phyloP scores from a whole-genome alignment of 768 basidiomycete genomes.

The Suillus americanus region DNA sequence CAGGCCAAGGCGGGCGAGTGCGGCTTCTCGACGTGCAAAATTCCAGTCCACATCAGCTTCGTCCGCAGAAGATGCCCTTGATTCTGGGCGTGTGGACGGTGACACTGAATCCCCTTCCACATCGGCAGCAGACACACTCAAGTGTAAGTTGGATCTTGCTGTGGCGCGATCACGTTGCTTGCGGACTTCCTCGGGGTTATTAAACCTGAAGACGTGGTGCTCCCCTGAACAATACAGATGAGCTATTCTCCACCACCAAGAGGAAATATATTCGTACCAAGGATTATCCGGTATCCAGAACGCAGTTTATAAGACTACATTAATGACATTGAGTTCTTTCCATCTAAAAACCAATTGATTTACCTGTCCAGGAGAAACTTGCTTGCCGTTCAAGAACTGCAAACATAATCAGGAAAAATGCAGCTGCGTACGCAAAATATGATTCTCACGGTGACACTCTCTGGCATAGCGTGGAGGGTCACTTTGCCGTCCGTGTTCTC shows the following conservation, averaged over 20 bases:
- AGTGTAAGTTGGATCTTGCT: slow-evolving; percentile 65
- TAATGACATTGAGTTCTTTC: background rate
- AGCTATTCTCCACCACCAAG: background rate
- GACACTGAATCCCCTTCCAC: slow-evolving; percentile 51
- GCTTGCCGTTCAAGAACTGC: slow-evolving; percentile 93
- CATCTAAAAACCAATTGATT: slow-evolving; percentile 19
- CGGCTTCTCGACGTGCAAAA: slow-evolving; percentile 95
- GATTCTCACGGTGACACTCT: slow-evolving; percentile 75
- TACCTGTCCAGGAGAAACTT: slow-evolving; percentile 76
- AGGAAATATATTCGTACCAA: slow-evolving; percentile 52
- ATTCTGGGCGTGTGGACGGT: slow-evolving; percentile 73
- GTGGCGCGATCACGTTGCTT: slow-evolving; percentile 84
- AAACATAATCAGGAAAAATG: slow-evolving; percentile 15
- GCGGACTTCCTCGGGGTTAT: slow-evolving; percentile 92
- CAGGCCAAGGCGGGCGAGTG: slow-evolving; percentile 78
- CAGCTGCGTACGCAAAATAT: background rate
- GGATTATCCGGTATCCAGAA: slow-evolving; percentile 94
- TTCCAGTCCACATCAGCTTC: slow-evolving; percentile 89
- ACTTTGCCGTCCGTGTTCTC: slow-evolving; percentile 87
- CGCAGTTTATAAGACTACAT: slow-evolving; percentile 75
- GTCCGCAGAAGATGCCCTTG: slow-evolving; percentile 65
- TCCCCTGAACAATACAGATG: slow-evolving; percentile 56
- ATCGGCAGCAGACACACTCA: slow-evolving; percentile 66
- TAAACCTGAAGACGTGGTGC: slow-evolving; percentile 97
- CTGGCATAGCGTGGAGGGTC: slow-evolving; percentile 71